A percentile compares a stretch with the other conserved stretches of the same genome.
phyloP scores from a whole-genome alignment of 257 asterid species.

The Solanum ossicruentum region DNA sequence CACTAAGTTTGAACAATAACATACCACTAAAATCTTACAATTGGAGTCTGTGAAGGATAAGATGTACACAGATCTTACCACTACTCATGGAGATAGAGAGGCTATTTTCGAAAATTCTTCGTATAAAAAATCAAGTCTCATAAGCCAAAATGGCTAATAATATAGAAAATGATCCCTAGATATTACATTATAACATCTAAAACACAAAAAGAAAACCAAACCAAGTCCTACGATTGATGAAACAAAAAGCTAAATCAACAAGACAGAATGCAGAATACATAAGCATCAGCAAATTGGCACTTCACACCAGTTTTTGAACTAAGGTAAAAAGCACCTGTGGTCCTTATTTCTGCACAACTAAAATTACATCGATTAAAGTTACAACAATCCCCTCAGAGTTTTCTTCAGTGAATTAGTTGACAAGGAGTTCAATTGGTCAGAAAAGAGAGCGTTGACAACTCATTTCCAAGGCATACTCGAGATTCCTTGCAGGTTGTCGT shows the following conservation, averaged over 20 bases:
- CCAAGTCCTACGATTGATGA: background rate
- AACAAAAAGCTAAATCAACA: background rate
- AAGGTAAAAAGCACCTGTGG: background rate
- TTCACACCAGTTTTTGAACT: background rate
- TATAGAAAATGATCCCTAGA: background rate
- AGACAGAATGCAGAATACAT: background rate
- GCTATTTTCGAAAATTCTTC: no score
- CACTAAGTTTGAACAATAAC: background rate
- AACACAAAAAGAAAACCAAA: background rate
- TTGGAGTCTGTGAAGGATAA: accelerated
- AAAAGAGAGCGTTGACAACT: background rate
- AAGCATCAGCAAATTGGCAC: background rate
- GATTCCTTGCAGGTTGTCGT: background rate
- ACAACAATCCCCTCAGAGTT: background rate
- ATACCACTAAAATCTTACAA: no score
- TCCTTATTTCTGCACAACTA: background rate
- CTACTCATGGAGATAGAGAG: no score
- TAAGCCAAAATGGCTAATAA: background rate
- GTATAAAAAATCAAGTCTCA: no score
- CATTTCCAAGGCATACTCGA: background rate
- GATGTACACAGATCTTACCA: no score
- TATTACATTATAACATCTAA: background rate
- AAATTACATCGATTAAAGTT: background rate
- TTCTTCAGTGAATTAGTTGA: background rate
- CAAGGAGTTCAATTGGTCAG: background rate